Conservation (phyloP, 495 filamentous ascomycete species). For the Echria macrotheca region DNA sequence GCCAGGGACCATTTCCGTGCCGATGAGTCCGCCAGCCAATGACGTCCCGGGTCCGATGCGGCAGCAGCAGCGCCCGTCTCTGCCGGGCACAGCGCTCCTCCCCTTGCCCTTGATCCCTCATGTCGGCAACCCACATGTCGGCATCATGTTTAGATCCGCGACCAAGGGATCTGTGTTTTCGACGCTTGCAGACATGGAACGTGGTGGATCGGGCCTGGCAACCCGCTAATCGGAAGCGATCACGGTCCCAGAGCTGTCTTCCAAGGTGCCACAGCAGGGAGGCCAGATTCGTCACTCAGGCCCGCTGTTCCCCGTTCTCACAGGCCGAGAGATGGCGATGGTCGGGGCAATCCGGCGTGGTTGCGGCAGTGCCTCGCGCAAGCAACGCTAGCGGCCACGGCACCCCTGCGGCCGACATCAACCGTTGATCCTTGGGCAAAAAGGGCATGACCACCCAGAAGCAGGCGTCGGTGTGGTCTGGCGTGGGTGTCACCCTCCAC, state of each 20-base stretch:
- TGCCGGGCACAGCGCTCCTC: no score
- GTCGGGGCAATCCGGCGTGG: conserved; percentile 20
- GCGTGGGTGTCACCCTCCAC: conserved; percentile 12
- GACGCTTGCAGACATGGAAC: no score
- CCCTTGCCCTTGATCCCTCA: no score
- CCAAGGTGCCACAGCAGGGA: conserved; percentile 19
- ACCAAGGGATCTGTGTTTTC: no score
- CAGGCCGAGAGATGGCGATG: conserved; percentile 11
- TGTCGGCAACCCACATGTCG: no score
- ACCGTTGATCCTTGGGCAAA: conserved; percentile 25
- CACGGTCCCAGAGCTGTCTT: conserved; percentile 15
- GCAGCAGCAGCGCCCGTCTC: no score
- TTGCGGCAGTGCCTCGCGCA: conserved; percentile 20
- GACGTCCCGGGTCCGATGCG: no score
- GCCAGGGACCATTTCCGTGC: no score
- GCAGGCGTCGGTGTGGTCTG: conserved; percentile 17
- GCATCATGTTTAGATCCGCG: no score
- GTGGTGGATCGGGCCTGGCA: not conserved
- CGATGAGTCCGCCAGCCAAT: no score
- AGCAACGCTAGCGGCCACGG: conserved; percentile 4
- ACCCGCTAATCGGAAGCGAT: conserved; percentile 18
- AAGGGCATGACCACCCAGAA: conserved; percentile 18
- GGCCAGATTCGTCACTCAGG: conserved; percentile 22
- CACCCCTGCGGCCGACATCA: conserved; percentile 19
- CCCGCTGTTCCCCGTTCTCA: conserved; percentile 12